Evolutionary conservation across 108 stramenopile genomes (phyloP).

Genomic region (Bacterosira constricta): DNA sequence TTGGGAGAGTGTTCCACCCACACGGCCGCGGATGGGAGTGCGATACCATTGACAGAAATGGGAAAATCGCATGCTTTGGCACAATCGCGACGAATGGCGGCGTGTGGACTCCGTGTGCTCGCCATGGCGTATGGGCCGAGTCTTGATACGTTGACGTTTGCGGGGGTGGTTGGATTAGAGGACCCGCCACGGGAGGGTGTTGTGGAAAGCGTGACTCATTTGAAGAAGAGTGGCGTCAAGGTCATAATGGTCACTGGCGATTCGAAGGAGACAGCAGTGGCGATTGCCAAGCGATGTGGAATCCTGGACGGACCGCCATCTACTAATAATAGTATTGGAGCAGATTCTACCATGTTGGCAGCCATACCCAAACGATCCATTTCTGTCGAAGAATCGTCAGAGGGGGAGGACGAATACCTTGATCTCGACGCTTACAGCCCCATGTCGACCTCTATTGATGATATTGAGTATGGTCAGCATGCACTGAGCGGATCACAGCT

Average conservation of each 20-base stretch:
- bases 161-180: slow-evolving; percentile 90
- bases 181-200: slow-evolving; percentile 94
- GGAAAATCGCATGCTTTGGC: slow-evolving; percentile 49
- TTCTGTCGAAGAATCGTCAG: slow-evolving; percentile 34
- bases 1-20: slow-evolving; percentile 76
- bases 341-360: neutral
- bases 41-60: slow-evolving; percentile 56
- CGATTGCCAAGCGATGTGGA: slow-evolving; percentile 88
- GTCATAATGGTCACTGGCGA: slow-evolving; percentile 99
- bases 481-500: slow-evolving; percentile 79
- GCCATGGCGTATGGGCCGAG: slow-evolving; percentile 84
- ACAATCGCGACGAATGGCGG: slow-evolving; percentile 79
- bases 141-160: slow-evolving; percentile 75
- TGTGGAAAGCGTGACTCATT: slow-evolving; percentile 67
- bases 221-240: slow-evolving; percentile 85
- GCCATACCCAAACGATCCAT: neutral
- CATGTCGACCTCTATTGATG: slow-evolving; percentile 36
- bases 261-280: slow-evolving; percentile 92
- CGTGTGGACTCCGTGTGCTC: slow-evolving; percentile 87
- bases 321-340: neutral
- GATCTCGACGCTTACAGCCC: slow-evolving; percentile 16
- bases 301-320: slow-evolving; percentile 58
- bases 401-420: slow-evolving; percentile 35
- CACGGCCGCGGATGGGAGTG: slow-evolving; percentile 59
- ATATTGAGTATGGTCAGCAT: slow-evolving; percentile 49